phyloP scores from a whole-genome alignment of 2,329 filamentous ascomycete genomes.

The Cryphonectria carpinicola region DNA sequence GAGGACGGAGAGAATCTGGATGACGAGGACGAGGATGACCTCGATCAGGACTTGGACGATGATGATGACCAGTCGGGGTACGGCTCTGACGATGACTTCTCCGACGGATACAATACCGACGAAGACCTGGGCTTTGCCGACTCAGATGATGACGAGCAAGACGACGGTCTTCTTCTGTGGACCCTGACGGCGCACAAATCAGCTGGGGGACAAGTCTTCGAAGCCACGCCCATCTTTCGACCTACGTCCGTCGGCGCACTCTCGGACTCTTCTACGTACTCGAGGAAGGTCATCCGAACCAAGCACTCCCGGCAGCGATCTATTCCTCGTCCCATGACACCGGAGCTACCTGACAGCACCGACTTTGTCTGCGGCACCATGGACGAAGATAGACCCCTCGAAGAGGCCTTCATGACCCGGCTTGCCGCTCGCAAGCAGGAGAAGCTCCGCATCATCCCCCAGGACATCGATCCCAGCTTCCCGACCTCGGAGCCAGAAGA shows the following conservation, averaged over 20 bases:
- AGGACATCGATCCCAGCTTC: conserved; percentile 97
- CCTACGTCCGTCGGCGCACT: conserved; percentile 48
- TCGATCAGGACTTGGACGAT: conserved; percentile 50
- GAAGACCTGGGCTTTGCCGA: conserved; percentile 71
- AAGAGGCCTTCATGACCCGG: conserved; percentile 88
- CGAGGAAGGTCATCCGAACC: conserved; percentile 36
- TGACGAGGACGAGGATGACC: conserved; percentile 52
- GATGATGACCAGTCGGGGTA: conserved; percentile 66
- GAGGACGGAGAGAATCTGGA: conserved; percentile 54
- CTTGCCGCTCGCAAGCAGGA: conserved; percentile 79
- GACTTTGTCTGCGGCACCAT: conserved; percentile 99
- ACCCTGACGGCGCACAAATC: conserved; percentile 36
- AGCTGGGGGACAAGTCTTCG: conserved; percentile 47
- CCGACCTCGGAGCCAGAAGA: conserved; percentile 92
- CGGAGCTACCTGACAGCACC: conserved; percentile 92
- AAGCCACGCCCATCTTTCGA: conserved; percentile 42
- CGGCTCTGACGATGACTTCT: conserved; percentile 58
- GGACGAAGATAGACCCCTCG: conserved; percentile 92
- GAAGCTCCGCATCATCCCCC: conserved; percentile 83
- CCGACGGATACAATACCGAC: conserved; percentile 74
- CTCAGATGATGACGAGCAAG: conserved; percentile 69
- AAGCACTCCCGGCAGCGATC: conserved; percentile 34
- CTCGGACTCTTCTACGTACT: conserved; percentile 66
- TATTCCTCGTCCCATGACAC: conserved; percentile 68
- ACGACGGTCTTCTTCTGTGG: conserved; percentile 69